Evolutionary conservation across 1,284 basidiomycete genomes (phyloP).

Genomic region (Thecaphora thlaspeos): DNA sequence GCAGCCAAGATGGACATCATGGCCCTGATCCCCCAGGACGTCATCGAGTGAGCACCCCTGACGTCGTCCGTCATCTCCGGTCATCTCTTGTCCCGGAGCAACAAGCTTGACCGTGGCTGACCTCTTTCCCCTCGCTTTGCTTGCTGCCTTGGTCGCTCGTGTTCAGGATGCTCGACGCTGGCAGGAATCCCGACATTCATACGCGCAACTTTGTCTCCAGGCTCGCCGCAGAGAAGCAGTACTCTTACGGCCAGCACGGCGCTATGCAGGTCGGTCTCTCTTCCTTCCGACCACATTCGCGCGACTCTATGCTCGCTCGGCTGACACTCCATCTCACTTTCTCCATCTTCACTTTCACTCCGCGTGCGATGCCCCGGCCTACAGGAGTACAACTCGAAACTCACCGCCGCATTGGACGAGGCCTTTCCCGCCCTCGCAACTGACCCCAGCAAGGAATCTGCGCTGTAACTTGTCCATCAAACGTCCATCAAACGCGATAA

Average conservation of each 20-base stretch:
- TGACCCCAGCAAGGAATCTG: background rate
- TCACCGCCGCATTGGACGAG: conserved; percentile 23
- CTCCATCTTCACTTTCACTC: background rate
- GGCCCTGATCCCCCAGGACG: conserved; percentile 44
- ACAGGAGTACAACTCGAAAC: conserved; percentile 14
- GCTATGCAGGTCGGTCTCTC: conserved; percentile 8
- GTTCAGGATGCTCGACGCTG: conserved; percentile 44
- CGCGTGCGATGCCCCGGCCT: background rate
- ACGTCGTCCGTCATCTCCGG: too few species aligned
- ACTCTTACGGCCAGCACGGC: conserved; percentile 45
- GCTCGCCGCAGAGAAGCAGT: conserved; percentile 54
- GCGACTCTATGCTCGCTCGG: too few species aligned
- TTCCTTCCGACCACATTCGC: background rate
- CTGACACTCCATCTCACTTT: too few species aligned
- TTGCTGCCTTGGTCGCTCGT: conserved; percentile 4
- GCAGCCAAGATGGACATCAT: conserved; percentile 38
- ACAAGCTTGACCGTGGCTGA: background rate
- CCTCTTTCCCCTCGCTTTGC: background rate
- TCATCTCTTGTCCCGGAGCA: too few species aligned
- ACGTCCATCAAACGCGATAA: too few species aligned
- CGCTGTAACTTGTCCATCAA: too few species aligned
- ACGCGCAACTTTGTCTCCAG: conserved; percentile 50
- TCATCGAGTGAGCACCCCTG: conserved; percentile 28
- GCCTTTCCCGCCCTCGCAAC: conserved; percentile 23
- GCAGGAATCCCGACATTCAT: conserved; percentile 54